Evolutionary conservation across 352 stramenopile genomes (phyloP).

Genomic region (Globisporangium nagaii): DNA sequence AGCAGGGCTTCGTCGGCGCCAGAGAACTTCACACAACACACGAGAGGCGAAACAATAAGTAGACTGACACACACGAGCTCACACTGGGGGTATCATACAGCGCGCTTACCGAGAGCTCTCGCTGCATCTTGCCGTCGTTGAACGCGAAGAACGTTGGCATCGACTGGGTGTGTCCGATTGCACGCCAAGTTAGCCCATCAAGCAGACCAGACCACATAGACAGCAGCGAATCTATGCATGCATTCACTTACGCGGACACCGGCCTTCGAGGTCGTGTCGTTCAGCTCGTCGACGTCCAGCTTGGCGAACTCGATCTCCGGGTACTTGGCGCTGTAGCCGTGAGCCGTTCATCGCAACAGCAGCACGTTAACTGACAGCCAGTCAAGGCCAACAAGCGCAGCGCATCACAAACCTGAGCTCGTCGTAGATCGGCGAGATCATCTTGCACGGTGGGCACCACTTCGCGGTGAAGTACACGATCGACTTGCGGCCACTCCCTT

Average conservation of each 20-base stretch:
- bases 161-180: slow-evolving; percentile 36
- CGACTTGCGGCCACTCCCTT: slow-evolving; percentile 56
- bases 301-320: slow-evolving; percentile 78
- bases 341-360: not conserved
- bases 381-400: too few species aligned
- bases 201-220: not conserved
- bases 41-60: not conserved
- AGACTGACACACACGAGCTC: not conserved
- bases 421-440: slow-evolving; percentile 86
- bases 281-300: slow-evolving; percentile 80
- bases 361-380: too few species aligned
- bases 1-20: slow-evolving; percentile 73
- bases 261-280: slow-evolving; percentile 72
- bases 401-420: slow-evolving; percentile 87
- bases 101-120: slow-evolving; percentile 58
- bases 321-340: slow-evolving; percentile 50
- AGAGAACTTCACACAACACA: slow-evolving; percentile 53
- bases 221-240: not conserved
- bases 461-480: slow-evolving; percentile 89
- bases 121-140: slow-evolving; percentile 70
- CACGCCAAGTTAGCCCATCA: slow-evolving; percentile 1
- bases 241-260: slow-evolving; percentile 63
- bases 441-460: slow-evolving; percentile 90
- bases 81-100: not conserved
- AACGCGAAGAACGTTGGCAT: slow-evolving; percentile 89